Evolutionary conservation across 2,329 filamentous ascomycete species (phyloP).

Genomic region (Zymoseptoria ardabiliae): DNA sequence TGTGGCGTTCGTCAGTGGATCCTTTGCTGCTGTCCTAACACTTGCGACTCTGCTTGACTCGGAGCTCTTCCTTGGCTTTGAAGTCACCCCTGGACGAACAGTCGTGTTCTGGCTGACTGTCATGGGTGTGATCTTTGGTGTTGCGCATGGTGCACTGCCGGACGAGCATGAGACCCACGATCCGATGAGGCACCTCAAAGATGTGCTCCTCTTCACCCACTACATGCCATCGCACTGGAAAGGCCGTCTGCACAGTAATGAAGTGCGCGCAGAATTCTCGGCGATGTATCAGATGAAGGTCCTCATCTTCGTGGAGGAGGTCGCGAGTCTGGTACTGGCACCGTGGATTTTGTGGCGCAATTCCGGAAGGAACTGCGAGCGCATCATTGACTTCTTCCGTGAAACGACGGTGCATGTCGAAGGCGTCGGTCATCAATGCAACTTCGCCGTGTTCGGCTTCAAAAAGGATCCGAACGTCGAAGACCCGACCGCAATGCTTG

Average conservation of each 20-base stretch:
- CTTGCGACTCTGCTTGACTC: conserved; percentile 81
- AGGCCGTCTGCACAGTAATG: conserved; percentile 81
- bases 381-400: conserved; percentile 93
- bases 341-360: conserved; percentile 83
- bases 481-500: conserved; percentile 30
- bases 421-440: conserved; percentile 90
- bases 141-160: conserved; percentile 74
- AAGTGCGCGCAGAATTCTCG: conserved; percentile 86
- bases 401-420: conserved; percentile 97
- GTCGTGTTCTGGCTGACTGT: conserved; percentile 85
- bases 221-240: conserved; percentile 88
- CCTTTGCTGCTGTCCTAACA: conserved; percentile 76
- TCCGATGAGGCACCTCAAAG: conserved; percentile 78
- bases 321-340: conserved; percentile 85
- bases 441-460: conserved; percentile 95
- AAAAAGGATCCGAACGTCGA: conserved; percentile 62
- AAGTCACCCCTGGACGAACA: conserved; percentile 80
- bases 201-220: conserved; percentile 87
- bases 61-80: conserved; percentile 83
- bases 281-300: conserved; percentile 87
- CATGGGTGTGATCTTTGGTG: conserved; percentile 74
- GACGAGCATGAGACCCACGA: conserved; percentile 84
- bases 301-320: conserved; percentile 84
- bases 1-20: conserved; percentile 78
- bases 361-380: conserved; percentile 79